Evolutionary conservation across 129 eudicot genomes (phyloP).

Genomic region (Sambucus nigra): DNA sequence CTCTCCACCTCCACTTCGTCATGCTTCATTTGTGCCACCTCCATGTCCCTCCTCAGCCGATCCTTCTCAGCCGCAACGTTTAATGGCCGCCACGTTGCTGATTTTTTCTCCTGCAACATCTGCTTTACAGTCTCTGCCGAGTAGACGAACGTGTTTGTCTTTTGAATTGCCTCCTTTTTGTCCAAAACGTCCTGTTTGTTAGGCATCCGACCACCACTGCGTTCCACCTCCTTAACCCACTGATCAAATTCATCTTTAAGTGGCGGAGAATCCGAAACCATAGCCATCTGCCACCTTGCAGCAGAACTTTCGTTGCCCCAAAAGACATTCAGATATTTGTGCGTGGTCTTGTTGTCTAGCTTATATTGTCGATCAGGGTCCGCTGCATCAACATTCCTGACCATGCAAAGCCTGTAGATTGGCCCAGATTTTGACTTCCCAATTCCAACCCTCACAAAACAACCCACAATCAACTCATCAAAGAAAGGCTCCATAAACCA

Average conservation of each 20-base stretch:
- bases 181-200: constrained; percentile 70
- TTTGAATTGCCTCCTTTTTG: constrained; percentile 71
- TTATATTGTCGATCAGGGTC: constrained; percentile 74
- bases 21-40: constrained; percentile 54
- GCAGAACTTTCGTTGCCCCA: constrained; percentile 95
- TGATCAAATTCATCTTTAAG: constrained; percentile 71
- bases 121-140: constrained; percentile 91
- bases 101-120: constrained; percentile 89
- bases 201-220: constrained; percentile 80
- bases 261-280: constrained; percentile 90
- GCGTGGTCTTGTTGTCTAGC: constrained; percentile 74
- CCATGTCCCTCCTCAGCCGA: constrained; percentile 63
- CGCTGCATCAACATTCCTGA: constrained; percentile 81
- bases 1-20: constrained; percentile 63
- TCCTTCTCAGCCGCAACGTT: constrained; percentile 95
- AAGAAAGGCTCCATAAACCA: constrained; percentile 98
- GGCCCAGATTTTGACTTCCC: constrained; percentile 81
- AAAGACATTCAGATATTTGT: constrained; percentile 67
- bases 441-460: constrained; percentile 92
- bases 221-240: constrained; percentile 75
- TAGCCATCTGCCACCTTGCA: constrained; percentile 99
- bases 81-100: constrained; percentile 69
- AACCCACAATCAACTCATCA: constrained; percentile 81
- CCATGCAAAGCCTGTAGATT: constrained; percentile 77
- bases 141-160: constrained; percentile 67